These are phyloP conservation scores for Acacia acuminata DNA, from an alignment of 306 rosid genomes.

Conservation along the genomic window DNA sequence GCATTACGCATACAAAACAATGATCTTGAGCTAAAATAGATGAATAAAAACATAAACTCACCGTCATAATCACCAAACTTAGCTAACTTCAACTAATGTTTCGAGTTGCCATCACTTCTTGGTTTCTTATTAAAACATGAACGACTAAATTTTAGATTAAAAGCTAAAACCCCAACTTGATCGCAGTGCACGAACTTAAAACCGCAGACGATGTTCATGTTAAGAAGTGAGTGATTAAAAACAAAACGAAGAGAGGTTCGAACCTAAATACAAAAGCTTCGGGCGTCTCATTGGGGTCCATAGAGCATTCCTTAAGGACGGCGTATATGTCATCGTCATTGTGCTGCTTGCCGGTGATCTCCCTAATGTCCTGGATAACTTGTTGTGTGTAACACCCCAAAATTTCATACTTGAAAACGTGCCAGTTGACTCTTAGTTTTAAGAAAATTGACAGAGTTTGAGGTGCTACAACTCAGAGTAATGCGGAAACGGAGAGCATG, in stretches of 20 bases:
- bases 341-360: slow-evolving; percentile 65
- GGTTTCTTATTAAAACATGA: not conserved
- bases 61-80: not conserved
- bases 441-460: no score
- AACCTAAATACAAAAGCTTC: slow-evolving; percentile 48
- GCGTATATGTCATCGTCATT: slow-evolving; percentile 64
- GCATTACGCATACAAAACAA: not conserved
- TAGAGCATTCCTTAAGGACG: slow-evolving; percentile 55
- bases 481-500: no score
- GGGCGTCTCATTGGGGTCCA: slow-evolving; percentile 78
- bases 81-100: not conserved
- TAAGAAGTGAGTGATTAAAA: not conserved
- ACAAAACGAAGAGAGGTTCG: not conserved
- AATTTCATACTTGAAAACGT: no score
- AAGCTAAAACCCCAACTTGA: slow-evolving; percentile 24
- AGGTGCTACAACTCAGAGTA: no score
- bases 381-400: no score
- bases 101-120: not conserved
- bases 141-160: not conserved
- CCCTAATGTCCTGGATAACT: slow-evolving; percentile 53
- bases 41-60: not conserved
- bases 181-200: slow-evolving; percentile 12
- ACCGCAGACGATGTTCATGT: slow-evolving; percentile 14
- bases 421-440: no score
- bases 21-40: not conserved